Conservation (phyloP, 257 asterid genomes). For the Craterostigma plantagineum region DNA sequence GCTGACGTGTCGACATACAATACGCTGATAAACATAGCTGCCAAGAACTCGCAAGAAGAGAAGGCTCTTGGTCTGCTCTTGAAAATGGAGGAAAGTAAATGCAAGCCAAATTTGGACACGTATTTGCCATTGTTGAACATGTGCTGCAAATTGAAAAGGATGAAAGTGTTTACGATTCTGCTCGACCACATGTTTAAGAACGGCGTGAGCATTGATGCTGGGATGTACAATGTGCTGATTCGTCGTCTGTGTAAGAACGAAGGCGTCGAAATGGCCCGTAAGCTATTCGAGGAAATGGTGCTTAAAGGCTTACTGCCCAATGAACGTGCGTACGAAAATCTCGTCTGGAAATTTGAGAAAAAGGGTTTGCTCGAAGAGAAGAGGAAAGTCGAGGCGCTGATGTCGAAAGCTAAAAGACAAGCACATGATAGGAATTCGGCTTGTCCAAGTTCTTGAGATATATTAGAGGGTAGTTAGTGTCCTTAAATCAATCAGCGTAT, state of each 20-base stretch:
- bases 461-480: too few relatives aligned
- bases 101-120: constrained; percentile 50
- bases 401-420: constrained; percentile 9
- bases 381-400: constrained; percentile 30
- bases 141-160: constrained; percentile 68
- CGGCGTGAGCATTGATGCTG: constrained; percentile 47
- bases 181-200: constrained; percentile 66
- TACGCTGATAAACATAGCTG: constrained; percentile 34
- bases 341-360: constrained; percentile 32
- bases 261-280: constrained; percentile 35
- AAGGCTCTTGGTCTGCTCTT: constrained; percentile 47
- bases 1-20: constrained; percentile 37
- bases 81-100: constrained; percentile 43
- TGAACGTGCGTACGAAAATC: constrained; percentile 22
- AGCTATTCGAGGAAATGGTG: constrained; percentile 51
- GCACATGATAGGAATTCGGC: too few relatives aligned
- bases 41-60: constrained; percentile 42
- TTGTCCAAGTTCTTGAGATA: too few relatives aligned
- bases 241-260: constrained; percentile 38
- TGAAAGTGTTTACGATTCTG: constrained; percentile 68
- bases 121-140: constrained; percentile 63
- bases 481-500: too few relatives aligned
- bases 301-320: constrained; percentile 49
- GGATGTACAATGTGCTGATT: constrained; percentile 49
- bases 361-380: constrained; percentile 32